Base-by-base conservation (phyloP, 2,329 filamentous ascomycete species). In the Leptographium wingfieldii region DNA sequence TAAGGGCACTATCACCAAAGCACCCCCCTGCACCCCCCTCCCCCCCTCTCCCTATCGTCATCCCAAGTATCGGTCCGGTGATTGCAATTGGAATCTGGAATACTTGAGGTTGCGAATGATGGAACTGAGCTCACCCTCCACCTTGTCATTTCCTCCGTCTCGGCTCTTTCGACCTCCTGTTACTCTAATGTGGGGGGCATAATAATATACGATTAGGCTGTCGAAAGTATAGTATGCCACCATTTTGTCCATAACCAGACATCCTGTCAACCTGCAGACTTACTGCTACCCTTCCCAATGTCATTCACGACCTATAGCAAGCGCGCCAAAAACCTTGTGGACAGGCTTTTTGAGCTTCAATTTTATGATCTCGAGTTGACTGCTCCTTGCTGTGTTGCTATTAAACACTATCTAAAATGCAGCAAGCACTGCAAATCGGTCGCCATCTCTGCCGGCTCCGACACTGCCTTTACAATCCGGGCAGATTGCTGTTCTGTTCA, bases 301-400 rank as follows among this genome's bases (percentile, higher is more conserved):
- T 19, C 55, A 7, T 31, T 27, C 12, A 35, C 54, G 12, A 51
- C 58, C 3, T n/a, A 48, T 5, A 61, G 60, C 48, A 64, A 59
- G 58, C 61, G 62, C 14, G 55, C 57, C 27, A 65, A 57, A 16
- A 59, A 40, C 33, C 49, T 65, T 35, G 55, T 64, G 14, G 29
- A 43, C 5, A 61, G 59, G 22, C 51, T 65, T 7, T 61, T 60
- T 27, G 60, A 63, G 46, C 25, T 63, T 2, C 64, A 65, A 38
- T 29, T 14, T 16, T 52, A 40, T 16, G 64, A 64, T 38, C 31
- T 57, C 5, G 63, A 63, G 27, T n/a, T 66, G 29, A 63, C 60
- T 19, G 60, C 33, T 4, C 63, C 63, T 7, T 49, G 60, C 9
- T 63, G 60, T 4, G 22, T 65, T 22, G 52, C 61, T 0, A 56